Percentiles rank a stretch among this genome's conserved stretches.
phyloP scores from a whole-genome alignment of 352 stramenopile species.

The Phytopythium mirpurense region DNA sequence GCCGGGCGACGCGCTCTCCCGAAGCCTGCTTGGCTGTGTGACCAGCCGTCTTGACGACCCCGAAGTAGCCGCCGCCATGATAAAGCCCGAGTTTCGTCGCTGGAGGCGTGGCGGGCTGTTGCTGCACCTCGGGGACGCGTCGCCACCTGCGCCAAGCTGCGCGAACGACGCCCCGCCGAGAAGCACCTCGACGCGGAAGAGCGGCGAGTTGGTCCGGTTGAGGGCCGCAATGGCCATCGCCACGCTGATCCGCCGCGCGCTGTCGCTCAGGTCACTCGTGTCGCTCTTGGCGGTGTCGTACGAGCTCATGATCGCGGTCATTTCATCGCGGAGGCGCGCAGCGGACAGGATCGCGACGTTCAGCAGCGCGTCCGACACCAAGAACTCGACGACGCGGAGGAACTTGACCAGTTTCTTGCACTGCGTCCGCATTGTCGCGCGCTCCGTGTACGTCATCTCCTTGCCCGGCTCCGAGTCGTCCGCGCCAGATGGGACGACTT shows the following conservation, averaged over 20 bases:
- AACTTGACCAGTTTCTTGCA: conserved; percentile 91
- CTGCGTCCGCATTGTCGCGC: conserved; percentile 86
- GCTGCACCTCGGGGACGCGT: background rate
- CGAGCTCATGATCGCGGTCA: conserved; percentile 32
- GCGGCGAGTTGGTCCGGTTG: conserved; percentile 13
- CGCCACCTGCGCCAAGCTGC: background rate
- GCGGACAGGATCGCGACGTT: conserved; percentile 62
- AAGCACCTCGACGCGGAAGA: conserved; percentile 77
- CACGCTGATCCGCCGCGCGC: background rate
- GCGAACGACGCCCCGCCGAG: conserved; percentile 5
- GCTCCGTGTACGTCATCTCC: conserved; percentile 94
- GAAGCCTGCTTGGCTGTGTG: too few relatives aligned
- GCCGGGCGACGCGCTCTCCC: background rate
- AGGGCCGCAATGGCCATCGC: background rate
- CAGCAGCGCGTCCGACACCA: conserved; percentile 76
- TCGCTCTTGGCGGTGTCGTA: background rate
- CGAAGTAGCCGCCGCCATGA: conserved; percentile 4
- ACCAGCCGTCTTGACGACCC: background rate
- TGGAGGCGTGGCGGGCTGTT: conserved; percentile 7
- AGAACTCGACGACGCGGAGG: conserved; percentile 89
- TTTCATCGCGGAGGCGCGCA: conserved; percentile 28
- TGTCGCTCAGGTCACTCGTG: background rate
- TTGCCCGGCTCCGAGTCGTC: conserved; percentile 20
- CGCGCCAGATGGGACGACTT: background rate
- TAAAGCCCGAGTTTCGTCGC: conserved; percentile 16